Conservation (phyloP, 1,284 basidiomycete genomes). For the Puccinia horiana region DNA sequence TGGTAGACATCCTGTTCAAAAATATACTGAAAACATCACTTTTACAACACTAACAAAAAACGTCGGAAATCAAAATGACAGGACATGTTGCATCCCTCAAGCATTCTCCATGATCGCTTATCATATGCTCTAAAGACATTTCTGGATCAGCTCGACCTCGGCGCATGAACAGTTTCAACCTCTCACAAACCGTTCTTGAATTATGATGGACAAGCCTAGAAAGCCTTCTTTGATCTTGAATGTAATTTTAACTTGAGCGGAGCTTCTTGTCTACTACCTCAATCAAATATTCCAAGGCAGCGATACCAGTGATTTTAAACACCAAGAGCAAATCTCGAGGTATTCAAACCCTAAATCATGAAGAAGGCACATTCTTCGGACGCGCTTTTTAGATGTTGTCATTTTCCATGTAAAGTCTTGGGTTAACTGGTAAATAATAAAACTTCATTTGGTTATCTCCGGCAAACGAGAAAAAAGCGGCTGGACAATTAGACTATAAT, state of each 20-base stretch:
- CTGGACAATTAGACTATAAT: no score
- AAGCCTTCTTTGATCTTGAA: neutral
- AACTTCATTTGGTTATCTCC: no score
- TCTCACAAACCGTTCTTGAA: neutral
- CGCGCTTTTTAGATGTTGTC: neutral
- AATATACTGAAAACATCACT: neutral
- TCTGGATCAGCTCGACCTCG: conserved; percentile 5
- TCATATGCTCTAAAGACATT: neutral
- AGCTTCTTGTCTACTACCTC: neutral
- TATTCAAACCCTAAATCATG: neutral
- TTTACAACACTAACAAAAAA: neutral
- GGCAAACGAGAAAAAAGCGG: no score
- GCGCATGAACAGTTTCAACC: neutral
- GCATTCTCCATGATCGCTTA: neutral
- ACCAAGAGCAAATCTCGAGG: neutral
- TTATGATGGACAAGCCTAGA: neutral
- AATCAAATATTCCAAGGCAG: neutral
- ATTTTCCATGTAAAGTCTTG: no score
- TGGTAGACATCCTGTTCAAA: neutral
- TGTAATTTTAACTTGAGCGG: neutral
- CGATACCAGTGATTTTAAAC: neutral
- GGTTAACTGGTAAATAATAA: no score
- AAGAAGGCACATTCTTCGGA: no score
- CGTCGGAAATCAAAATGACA: neutral
- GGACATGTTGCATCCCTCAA: conserved; percentile 35